A percentile compares a stretch with the other conserved stretches of the same genome.
These are phyloP conservation scores for Exutisphaerella laricina DNA, from an alignment of 2,329 filamentous ascomycete genomes.

Conservation along the genomic window DNA sequence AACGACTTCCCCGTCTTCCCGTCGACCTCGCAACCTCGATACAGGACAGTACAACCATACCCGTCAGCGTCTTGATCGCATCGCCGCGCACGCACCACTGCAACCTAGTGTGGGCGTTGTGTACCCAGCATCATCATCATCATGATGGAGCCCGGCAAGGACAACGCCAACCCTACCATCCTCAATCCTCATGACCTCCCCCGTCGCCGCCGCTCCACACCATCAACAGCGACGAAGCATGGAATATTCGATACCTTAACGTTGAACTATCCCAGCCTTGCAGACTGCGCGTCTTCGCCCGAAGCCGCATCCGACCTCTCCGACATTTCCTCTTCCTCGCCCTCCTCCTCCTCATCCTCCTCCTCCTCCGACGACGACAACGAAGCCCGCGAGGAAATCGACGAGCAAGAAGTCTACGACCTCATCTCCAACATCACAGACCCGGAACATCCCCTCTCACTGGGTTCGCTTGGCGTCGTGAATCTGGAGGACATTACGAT, in stretches of 20 bases:
- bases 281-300: conserved; percentile 20
- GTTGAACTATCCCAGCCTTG: conserved; percentile 46
- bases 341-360: conserved; percentile 34
- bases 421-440: conserved; percentile 92
- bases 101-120: too few species aligned
- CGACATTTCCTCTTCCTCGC: conserved; percentile 37
- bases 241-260: conserved; percentile 52
- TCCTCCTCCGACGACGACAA: conserved; percentile 47
- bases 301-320: conserved; percentile 27
- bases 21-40: too few species aligned
- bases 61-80: too few species aligned
- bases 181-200: conserved; percentile 83
- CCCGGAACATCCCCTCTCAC: conserved; percentile 89
- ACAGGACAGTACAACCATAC: too few species aligned
- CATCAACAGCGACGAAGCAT: conserved; percentile 40
- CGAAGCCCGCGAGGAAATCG: conserved; percentile 77
- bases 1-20: too few species aligned
- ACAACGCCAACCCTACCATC: conserved; percentile 90
- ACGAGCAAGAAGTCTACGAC: conserved; percentile 97
- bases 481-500: conserved; percentile 93
- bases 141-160: conserved; percentile 43
- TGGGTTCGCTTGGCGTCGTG: conserved; percentile 89
- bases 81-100: too few species aligned
- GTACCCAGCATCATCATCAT: conserved; percentile 8
- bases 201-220: conserved; percentile 55